These are phyloP conservation scores for Albifimbria verrucaria DNA, from an alignment of 2,329 filamentous ascomycete species.

Conservation along the genomic window DNA sequence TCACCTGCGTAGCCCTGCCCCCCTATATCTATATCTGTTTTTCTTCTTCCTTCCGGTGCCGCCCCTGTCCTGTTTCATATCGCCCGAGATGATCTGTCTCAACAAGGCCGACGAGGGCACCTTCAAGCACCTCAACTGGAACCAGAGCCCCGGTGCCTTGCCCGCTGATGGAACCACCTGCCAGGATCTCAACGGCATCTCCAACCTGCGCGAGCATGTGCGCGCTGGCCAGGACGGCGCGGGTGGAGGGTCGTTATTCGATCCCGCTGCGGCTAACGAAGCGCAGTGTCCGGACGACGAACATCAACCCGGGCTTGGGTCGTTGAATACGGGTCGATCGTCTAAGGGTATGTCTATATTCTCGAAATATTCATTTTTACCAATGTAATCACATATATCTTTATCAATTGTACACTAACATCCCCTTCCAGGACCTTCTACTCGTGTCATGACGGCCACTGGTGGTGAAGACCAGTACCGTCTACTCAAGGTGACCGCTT, in stretches of 20 bases:
- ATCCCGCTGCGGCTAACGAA: conserved; percentile 18
- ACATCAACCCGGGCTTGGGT: conserved; percentile 12
- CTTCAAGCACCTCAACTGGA: conserved; percentile 46
- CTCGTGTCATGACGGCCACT: conserved; percentile 27
- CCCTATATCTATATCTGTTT: background rate
- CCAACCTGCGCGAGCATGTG: conserved; percentile 45
- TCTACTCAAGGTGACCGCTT: conserved; percentile 25
- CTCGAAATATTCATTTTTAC: background rate
- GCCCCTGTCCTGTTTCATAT: background rate
- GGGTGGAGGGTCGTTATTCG: conserved; percentile 18
- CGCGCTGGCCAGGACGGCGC: conserved; percentile 30
- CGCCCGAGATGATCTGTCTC: conserved; percentile 48
- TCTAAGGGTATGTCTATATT: conserved; percentile 20
- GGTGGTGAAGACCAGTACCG: conserved; percentile 39
- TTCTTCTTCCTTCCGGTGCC: background rate
- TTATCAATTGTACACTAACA: too few relatives aligned
- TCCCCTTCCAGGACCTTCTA: conserved; percentile 24
- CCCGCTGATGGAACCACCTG: conserved; percentile 48
- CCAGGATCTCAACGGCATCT: conserved; percentile 53
- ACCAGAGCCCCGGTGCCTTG: conserved; percentile 50
- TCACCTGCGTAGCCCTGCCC: too few relatives aligned
- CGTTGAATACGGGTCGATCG: conserved; percentile 26
- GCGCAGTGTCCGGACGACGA: conserved; percentile 18
- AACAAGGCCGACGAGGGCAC: conserved; percentile 50
- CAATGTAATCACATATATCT: too few relatives aligned